Conservation (phyloP, 2,329 filamentous ascomycete species). For the Neodidymelliopsis sp. region DNA sequence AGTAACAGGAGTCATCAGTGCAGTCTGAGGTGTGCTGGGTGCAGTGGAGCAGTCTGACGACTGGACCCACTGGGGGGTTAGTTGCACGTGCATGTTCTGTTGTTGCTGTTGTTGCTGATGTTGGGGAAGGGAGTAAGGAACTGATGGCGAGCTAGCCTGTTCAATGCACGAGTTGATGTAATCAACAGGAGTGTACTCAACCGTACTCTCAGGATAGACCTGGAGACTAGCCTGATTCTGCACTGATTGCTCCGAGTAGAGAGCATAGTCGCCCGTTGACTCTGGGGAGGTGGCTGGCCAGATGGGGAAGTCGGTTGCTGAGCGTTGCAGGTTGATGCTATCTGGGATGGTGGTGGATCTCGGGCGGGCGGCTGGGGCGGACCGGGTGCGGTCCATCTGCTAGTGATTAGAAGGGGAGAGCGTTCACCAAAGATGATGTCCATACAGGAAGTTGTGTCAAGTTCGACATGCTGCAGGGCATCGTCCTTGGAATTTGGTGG, state of each 20-base stretch:
- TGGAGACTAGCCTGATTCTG: constrained; percentile 32
- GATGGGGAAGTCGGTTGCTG: constrained; percentile 29
- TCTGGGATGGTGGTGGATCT: constrained; percentile 32
- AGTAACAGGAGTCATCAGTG: constrained; percentile 49
- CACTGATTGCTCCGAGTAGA: constrained; percentile 38
- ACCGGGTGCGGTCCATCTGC: constrained; percentile 45
- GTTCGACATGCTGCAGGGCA: constrained; percentile 36
- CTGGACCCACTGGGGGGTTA: constrained; percentile 46
- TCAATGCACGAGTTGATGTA: constrained; percentile 45
- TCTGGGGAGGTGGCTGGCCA: constrained; percentile 36
- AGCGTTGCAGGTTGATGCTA: constrained; percentile 30
- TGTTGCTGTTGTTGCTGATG: constrained; percentile 23
- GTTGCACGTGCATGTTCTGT: constrained; percentile 35
- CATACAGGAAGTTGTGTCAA: constrained; percentile 44
- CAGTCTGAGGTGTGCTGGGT: constrained; percentile 47
- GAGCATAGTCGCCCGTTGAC: constrained; percentile 39
- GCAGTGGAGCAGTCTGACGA: constrained; percentile 45
- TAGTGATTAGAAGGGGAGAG: constrained; percentile 41
- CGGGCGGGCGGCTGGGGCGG: constrained; percentile 40
- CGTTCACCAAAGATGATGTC: constrained; percentile 35
- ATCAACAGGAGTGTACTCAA: constrained; percentile 49
- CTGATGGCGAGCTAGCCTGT: constrained; percentile 29
- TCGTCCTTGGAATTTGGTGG: constrained; percentile 45
- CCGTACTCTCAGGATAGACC: constrained; percentile 38
- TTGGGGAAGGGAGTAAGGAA: constrained; percentile 30